Evolutionary conservation across 225 moss, liverwort and hornwort species (phyloP).

Genomic region (Physcomitrium patens): DNA sequence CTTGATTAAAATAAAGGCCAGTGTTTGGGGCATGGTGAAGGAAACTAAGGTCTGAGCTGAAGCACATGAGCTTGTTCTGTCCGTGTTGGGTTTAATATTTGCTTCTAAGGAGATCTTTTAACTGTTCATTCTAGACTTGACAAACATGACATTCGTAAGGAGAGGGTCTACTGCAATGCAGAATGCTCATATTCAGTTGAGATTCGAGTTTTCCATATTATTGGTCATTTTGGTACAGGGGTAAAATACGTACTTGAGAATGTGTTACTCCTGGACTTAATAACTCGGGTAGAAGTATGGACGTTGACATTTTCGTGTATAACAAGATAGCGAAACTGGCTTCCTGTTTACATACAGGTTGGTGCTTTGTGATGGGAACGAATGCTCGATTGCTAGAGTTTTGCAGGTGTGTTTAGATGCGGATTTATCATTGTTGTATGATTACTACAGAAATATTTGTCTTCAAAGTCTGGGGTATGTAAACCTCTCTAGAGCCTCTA

Average conservation of each 20-base stretch:
- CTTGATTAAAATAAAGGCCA: conserved; percentile 4
- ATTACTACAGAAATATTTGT: conserved; percentile 62
- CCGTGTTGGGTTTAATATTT: conserved; percentile 10
- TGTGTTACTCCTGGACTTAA: conserved; percentile 33
- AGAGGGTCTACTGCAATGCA: conserved; percentile 19
- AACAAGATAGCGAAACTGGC: conserved; percentile 93
- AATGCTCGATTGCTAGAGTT: conserved; percentile 95
- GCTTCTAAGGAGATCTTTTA: conserved; percentile 7
- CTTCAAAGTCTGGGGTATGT: conserved; percentile 64
- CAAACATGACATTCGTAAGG: conserved; percentile 19
- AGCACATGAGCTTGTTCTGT: conserved; percentile 12
- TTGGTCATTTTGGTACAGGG: conserved; percentile 29
- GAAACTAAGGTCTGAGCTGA: neutral
- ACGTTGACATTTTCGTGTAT: conserved; percentile 68
- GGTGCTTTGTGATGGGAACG: conserved; percentile 92
- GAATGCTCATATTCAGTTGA: conserved; percentile 24
- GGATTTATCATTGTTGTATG: conserved; percentile 70
- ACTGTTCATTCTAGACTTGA: conserved; percentile 24
- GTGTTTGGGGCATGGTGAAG: neutral
- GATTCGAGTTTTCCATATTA: conserved; percentile 31
- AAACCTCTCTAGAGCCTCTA: conserved; percentile 49
- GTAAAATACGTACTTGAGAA: conserved; percentile 25
- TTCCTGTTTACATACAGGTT: conserved; percentile 92
- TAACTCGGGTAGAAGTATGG: conserved; percentile 46
- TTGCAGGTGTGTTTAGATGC: conserved; percentile 97